Evolutionary conservation across 1,139 yeast genomes (phyloP).

Genomic region (Pichia inconspicua): DNA sequence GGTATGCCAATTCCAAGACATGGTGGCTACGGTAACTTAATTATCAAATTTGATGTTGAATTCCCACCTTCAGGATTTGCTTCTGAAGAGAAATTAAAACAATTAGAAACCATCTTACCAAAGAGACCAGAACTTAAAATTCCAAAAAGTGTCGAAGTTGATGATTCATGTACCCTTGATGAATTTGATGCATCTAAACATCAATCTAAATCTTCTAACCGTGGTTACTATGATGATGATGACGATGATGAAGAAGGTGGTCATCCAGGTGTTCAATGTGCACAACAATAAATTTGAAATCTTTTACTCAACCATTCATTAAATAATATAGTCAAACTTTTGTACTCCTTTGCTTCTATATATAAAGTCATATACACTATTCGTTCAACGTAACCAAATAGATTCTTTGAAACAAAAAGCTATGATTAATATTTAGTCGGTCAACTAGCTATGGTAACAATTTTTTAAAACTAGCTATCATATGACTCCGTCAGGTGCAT

Average conservation of each 20-base stretch:
- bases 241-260: slow-evolving; percentile 54
- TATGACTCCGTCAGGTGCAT: no score
- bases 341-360: slow-evolving; percentile 1
- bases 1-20: slow-evolving; percentile 90
- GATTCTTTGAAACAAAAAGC: neutral
- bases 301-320: neutral
- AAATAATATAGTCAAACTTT: neutral
- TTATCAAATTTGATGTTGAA: slow-evolving; percentile 60
- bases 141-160: slow-evolving; percentile 63
- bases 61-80: slow-evolving; percentile 65
- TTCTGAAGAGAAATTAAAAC: slow-evolving; percentile 56
- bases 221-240: slow-evolving; percentile 47
- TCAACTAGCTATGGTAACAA: no score
- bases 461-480: no score
- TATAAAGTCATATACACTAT: slow-evolving; percentile 1
- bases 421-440: no score
- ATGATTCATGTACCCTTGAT: slow-evolving; percentile 65
- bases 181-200: slow-evolving; percentile 60
- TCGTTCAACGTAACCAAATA: neutral
- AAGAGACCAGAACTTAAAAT: slow-evolving; percentile 46
- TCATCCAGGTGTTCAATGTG: slow-evolving; percentile 77
- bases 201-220: slow-evolving; percentile 32
- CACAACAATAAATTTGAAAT: slow-evolving; percentile 50
- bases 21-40: slow-evolving; percentile 69
- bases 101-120: slow-evolving; percentile 60